phyloP scores from a whole-genome alignment of 2,329 filamentous ascomycete species.

The Aspergillus vadensis region DNA sequence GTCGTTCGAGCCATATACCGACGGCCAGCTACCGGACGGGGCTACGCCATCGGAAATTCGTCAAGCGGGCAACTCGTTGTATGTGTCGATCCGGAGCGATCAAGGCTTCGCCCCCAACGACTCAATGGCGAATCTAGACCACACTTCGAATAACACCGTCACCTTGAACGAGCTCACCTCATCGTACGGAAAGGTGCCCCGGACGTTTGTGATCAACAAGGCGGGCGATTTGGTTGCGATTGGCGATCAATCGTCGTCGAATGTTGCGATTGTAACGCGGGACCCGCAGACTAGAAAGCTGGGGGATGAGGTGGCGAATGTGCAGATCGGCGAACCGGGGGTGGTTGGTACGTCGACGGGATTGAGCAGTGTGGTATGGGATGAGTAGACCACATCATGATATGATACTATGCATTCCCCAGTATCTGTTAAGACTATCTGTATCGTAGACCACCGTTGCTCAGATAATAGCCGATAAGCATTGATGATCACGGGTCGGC shows the following conservation, averaged over 20 bases:
- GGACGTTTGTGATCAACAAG: conserved; percentile 68
- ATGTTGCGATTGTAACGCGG: conserved; percentile 63
- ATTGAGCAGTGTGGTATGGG: conserved; percentile 42
- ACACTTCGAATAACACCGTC: conserved; percentile 63
- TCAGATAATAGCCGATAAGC: too few species aligned
- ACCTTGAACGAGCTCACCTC: conserved; percentile 60
- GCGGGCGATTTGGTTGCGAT: conserved; percentile 66
- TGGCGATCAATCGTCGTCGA: conserved; percentile 62
- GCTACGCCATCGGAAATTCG: conserved; percentile 33
- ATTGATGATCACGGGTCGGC: too few species aligned
- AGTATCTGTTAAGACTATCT: too few species aligned
- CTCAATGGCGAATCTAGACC: conserved; percentile 32
- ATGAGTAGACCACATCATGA: conserved; percentile 18
- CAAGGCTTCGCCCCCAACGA: conserved; percentile 31
- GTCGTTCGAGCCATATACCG: conserved; percentile 31
- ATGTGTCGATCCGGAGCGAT: conserved; percentile 38
- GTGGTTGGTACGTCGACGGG: conserved; percentile 30
- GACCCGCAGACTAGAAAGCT: conserved; percentile 63
- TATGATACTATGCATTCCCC: too few species aligned
- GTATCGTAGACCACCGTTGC: too few species aligned
- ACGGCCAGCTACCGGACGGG: conserved; percentile 27
- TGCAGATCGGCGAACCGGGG: conserved; percentile 35
- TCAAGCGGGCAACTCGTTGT: conserved; percentile 25
- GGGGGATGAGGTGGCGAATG: conserved; percentile 40
- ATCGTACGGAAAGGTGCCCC: conserved; percentile 65